Percentiles rank a stretch among this genome's conserved stretches.
Evolutionary conservation across 2,329 filamentous ascomycete species (phyloP).

Genomic region (Aspergillus novofumigatus): DNA sequence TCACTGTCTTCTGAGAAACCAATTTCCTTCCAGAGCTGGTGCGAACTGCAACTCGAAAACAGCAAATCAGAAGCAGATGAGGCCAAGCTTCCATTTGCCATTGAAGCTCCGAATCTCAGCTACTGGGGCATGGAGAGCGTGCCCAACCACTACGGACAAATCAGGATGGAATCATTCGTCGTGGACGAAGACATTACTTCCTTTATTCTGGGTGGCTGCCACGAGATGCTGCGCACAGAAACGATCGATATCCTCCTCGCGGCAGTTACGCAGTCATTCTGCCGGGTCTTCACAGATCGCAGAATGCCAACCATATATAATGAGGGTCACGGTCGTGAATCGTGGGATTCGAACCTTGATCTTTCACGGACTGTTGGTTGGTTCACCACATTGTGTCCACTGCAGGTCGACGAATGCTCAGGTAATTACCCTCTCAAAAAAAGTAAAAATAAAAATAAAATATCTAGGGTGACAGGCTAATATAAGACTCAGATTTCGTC

Average conservation of each 20-base stretch:
- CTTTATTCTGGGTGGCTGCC: conserved; percentile 29
- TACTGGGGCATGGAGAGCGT: conserved; percentile 36
- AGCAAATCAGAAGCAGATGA: conserved; percentile 15
- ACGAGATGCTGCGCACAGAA: conserved; percentile 33
- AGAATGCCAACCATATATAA: conserved; percentile 44
- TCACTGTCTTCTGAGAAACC: conserved; percentile 30
- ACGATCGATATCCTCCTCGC: conserved; percentile 36
- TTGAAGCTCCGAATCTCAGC: conserved; percentile 26
- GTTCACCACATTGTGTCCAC: conserved; percentile 48
- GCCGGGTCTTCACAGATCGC: conserved; percentile 40
- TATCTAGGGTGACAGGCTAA: conserved; percentile 7
- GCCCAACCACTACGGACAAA: conserved; percentile 33
- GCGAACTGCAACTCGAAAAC: conserved; percentile 28
- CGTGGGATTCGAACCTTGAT: conserved; percentile 43
- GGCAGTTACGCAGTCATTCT: conserved; percentile 42
- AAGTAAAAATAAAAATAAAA: too few relatives aligned
- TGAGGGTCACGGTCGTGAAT: conserved; percentile 48
- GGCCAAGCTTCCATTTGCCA: conserved; percentile 22
- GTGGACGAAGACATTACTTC: conserved; percentile 30
- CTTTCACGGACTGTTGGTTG: conserved; percentile 47
- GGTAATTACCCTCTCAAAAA: conserved; percentile 13
- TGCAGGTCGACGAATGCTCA: conserved; percentile 29
- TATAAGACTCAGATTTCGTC: conserved; percentile 17
- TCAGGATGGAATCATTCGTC: conserved; percentile 32
- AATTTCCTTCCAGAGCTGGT: conserved; percentile 39